Evolutionary conservation across 2,329 filamentous ascomycete genomes (phyloP).

Genomic region (Reticulascus tulasneorum): DNA sequence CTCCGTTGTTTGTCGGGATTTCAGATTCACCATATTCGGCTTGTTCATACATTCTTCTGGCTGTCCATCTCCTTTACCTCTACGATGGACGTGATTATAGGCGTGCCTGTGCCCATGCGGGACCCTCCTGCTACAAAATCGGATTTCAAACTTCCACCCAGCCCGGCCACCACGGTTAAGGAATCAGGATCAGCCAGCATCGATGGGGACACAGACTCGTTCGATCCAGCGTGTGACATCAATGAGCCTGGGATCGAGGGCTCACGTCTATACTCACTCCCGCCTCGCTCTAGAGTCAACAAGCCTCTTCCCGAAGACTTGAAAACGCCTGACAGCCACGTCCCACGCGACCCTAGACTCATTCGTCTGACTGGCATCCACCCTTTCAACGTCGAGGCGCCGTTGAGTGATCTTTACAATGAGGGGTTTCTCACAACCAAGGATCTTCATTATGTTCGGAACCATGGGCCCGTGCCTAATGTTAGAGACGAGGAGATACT

Average conservation of each 20-base stretch:
- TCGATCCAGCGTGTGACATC: slow-evolving; percentile 9
- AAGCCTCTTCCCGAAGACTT: slow-evolving; percentile 70
- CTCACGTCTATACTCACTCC: slow-evolving; percentile 54
- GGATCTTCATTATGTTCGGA: slow-evolving; percentile 86
- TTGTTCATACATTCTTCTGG: too few relatives aligned
- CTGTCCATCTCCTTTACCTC: too few relatives aligned
- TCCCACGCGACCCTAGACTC: slow-evolving; percentile 73
- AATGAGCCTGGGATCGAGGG: slow-evolving; percentile 14
- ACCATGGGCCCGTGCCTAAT: slow-evolving; percentile 78
- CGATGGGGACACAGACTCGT: slow-evolving; percentile 19
- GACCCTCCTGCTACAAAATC: slow-evolving; percentile 8
- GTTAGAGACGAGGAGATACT: slow-evolving; percentile 69
- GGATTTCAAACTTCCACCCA: slow-evolving; percentile 28
- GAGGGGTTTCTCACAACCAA: slow-evolving; percentile 82
- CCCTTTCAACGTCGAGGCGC: slow-evolving; percentile 87
- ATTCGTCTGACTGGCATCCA: slow-evolving; percentile 86
- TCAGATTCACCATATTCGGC: too few relatives aligned
- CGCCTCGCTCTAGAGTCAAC: slow-evolving; percentile 59
- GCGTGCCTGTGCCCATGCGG: slow-evolving; percentile 1
- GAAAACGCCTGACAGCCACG: slow-evolving; percentile 78
- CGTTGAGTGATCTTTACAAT: slow-evolving; percentile 72
- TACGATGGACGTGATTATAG: too few relatives aligned
- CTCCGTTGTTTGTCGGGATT: too few relatives aligned
- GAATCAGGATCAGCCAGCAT: slow-evolving; percentile 31
- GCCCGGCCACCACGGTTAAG: slow-evolving; percentile 35